Percentiles rank a stretch among this genome's conserved stretches.
Evolutionary conservation across 2,329 filamentous ascomycete genomes (phyloP).

Genomic region (Aureobasidium namibiae): DNA sequence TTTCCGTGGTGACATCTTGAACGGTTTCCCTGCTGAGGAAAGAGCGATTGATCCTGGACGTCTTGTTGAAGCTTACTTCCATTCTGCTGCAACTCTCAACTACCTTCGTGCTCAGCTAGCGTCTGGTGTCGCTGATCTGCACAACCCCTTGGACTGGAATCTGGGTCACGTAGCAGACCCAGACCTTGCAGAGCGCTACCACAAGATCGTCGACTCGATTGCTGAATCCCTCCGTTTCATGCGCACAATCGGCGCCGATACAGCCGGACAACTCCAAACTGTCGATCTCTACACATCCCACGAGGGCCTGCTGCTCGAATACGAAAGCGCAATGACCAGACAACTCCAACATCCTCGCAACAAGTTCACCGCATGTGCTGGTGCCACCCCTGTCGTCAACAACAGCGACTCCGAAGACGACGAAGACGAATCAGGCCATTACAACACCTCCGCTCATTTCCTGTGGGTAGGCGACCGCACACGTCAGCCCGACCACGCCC

Average conservation of each 20-base stretch:
- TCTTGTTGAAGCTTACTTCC: conserved; percentile 86
- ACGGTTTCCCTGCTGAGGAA: conserved; percentile 72
- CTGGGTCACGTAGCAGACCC: conserved; percentile 85
- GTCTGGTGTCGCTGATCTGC: conserved; percentile 86
- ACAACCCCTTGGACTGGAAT: conserved; percentile 89
- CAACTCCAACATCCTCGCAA: conserved; percentile 57
- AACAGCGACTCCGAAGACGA: conserved; percentile 19
- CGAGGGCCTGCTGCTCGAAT: conserved; percentile 87
- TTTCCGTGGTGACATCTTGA: conserved; percentile 92
- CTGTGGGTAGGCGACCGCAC: conserved; percentile 98
- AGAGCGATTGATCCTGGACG: conserved; percentile 73
- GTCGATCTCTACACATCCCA: conserved; percentile 95
- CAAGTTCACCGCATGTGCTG: conserved; percentile 23
- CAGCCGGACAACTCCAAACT: conserved; percentile 73
- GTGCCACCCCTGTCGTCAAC: conserved; percentile 5
- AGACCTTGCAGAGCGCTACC: conserved; percentile 76
- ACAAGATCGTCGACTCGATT: conserved; percentile 73
- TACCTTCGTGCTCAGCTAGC: conserved; percentile 77
- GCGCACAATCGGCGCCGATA: conserved; percentile 84
- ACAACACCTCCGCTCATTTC: conserved; percentile 93
- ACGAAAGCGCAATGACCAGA: conserved; percentile 81
- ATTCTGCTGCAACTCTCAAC: conserved; percentile 90
- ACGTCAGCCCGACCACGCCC: conserved; percentile 81
- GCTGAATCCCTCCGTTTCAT: conserved; percentile 91
- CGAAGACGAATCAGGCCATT: conserved; percentile 55